Evolutionary conservation across 73 alveolate genomes (phyloP).

Genomic region (Diophrys appendiculata): DNA sequence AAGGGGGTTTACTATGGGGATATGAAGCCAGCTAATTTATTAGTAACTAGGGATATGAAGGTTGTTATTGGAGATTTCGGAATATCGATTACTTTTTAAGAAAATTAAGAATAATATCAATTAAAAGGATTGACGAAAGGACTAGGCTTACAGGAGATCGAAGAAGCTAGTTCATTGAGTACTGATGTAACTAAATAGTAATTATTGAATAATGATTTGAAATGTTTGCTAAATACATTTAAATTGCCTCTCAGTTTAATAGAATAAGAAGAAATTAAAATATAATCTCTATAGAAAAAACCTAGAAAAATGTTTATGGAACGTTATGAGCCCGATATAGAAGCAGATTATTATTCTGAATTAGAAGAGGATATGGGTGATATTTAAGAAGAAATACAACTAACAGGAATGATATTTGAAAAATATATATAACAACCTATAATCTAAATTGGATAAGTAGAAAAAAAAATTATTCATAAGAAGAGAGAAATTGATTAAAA

Average conservation of each 20-base stretch:
- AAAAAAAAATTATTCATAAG: too few species aligned
- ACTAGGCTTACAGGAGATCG: background rate
- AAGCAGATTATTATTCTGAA: too few species aligned
- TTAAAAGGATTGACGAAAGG: background rate
- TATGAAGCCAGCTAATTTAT: constrained; percentile 37
- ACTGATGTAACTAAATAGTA: background rate
- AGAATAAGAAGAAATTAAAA: too few species aligned
- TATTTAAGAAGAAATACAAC: too few species aligned
- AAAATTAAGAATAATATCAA: background rate
- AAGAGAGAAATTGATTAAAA: too few species aligned
- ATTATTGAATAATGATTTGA: background rate
- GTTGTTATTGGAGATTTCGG: constrained; percentile 40
- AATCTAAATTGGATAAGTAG: too few species aligned
- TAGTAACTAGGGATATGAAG: constrained; percentile 18
- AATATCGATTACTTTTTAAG: background rate
- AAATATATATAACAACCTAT: too few species aligned
- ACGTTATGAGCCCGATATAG: too few species aligned
- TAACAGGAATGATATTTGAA: too few species aligned
- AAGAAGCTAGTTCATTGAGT: background rate
- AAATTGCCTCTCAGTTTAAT: background rate
- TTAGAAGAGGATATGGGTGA: too few species aligned
- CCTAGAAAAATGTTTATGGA: too few species aligned
- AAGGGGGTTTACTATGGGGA: constrained; percentile 41
- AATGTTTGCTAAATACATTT: background rate
- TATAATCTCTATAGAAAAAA: too few species aligned